Evolutionary conservation across 2,329 filamentous ascomycete genomes (phyloP), one percentile per base, ranked within the genome.

Genomic region (Westerdykella aurantiaca): DNA sequence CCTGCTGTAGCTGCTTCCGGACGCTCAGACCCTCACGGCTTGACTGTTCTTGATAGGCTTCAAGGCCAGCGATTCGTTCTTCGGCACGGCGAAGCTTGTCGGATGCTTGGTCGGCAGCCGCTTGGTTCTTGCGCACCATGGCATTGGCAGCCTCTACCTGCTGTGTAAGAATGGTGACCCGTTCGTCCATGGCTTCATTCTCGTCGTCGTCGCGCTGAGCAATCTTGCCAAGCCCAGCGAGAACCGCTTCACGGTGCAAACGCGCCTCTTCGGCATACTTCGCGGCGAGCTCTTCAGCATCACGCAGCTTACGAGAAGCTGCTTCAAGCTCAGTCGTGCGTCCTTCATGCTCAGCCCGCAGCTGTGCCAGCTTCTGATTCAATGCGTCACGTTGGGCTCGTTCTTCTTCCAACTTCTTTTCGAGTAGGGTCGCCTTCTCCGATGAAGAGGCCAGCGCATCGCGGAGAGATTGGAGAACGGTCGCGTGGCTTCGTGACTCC

Each of bases 41-140:
- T 4, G 90, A 86, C 69, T 98, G 93, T 63, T 98, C 93, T 69
- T 98, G 93, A 66, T 97, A 97, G 22, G 89, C 88, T 67, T 98
- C 93, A 3, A 98, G 78, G 6, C 93, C 93, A 5, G 93, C 94
- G 64, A 98, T 97, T 34, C 93, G 83, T 71, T 97, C 94, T 69
- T 98, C 94, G 3, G 93, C 93, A 46, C 85, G 85, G 42, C 93
- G 85, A 42, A 98, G 76, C 64, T 90, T 94, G 61, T 96, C 89
- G 0, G 88, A 85, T 3, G 90, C 89, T 21, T 77, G 72, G 64
- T 98, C 88, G 1, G 90, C 91, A 46, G 94, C 90, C 48, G 84
- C 78, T 65, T 96, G 89, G 56, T 95, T 95, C 60, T 88, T 88
- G 66, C 85, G 86, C 22, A 90, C 88, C 63, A 97, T 72, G 2